Conservation (phyloP, 371 early-diverging fungal species). For the Mortierella sp. region DNA sequence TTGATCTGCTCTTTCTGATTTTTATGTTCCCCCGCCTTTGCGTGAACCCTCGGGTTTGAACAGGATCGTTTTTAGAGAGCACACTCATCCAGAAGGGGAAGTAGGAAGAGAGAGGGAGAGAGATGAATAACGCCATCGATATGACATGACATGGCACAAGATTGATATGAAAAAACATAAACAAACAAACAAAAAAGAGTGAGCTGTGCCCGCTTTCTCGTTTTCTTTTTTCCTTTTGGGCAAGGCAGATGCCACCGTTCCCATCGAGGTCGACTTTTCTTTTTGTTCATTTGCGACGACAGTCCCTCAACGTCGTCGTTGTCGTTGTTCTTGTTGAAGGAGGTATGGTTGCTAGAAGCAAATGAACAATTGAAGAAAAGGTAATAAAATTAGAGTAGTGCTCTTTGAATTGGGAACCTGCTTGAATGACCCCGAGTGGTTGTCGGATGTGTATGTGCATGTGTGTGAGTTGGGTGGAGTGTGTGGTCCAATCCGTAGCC, state of each 20-base stretch:
- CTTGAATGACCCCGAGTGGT: no score
- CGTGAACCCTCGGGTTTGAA: slow-evolving; percentile 4
- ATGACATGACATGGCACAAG: neutral
- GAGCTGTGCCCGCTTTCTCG: slow-evolving; percentile 8
- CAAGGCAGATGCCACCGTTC: no score
- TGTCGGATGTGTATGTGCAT: neutral
- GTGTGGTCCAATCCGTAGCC: neutral
- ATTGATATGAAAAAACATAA: neutral
- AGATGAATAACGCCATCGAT: slow-evolving; percentile 8
- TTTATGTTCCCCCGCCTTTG: neutral
- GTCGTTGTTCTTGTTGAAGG: no score
- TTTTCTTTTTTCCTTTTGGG: slow-evolving; percentile 2
- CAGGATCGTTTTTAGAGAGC: neutral
- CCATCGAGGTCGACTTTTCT: no score
- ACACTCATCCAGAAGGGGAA: neutral
- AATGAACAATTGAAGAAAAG: no score
- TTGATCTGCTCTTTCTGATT: neutral
- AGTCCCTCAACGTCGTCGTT: neutral
- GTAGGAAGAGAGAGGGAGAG: neutral
- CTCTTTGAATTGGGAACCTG: no score
- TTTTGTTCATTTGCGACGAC: no score
- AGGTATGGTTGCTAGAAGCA: no score
- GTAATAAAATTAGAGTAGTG: no score
- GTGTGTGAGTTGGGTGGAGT: neutral
- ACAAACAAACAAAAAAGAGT: neutral